Evolutionary conservation across 164 flowering plant genomes (phyloP), one percentile per base, ranked within the genome.

Genomic region (Buxus sempervirens): DNA sequence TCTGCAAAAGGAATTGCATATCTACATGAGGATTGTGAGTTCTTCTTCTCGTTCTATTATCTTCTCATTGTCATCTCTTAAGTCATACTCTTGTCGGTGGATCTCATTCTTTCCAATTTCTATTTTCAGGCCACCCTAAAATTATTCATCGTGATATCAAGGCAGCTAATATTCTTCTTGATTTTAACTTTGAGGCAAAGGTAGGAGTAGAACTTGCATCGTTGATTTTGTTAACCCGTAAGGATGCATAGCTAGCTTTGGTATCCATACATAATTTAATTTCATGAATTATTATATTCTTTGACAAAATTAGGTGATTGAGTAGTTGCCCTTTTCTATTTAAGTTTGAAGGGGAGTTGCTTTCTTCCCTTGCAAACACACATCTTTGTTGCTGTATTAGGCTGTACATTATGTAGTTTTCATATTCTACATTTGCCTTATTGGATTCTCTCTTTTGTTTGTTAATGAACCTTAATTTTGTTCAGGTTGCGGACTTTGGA

Each of bases 401-500:
- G 18, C 12, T 4, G 10, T 45, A 45, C 12, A 45, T 45, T 45
- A 10, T 45, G 1, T 45, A 10, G 13, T 45, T 45, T 4, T 45
- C 9, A 15, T 4, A 15, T 45, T 58, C 28, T 20, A 61, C 19
- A 12, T 12, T 26, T 27, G 12, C 7, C 15, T 53, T 53, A 23
- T 38, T 22, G 16, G 25, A 22, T 22, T 60, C 22, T 36, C 5
- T 19, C n/a, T n/a, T n/a, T n/a, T n/a, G 7, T 32, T 32, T 32
- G 38, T 32, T 62, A 27, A 28, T 38, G 66, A 41, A 54, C 55
- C 10, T 57, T 28, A 65, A 54, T 53, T 57, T 49, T 70, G 69
- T 77, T 55, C 81, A 95, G 98, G 98, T 92, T 77, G 96, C 98
- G 20, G 98, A 95, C 78, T 95, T 95, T 83, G 98, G 98, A 64